Percentiles rank a stretch among this genome's conserved stretches.
Evolutionary conservation across 2,329 filamentous ascomycete genomes (phyloP).

Genomic region (Phoma sp.): DNA sequence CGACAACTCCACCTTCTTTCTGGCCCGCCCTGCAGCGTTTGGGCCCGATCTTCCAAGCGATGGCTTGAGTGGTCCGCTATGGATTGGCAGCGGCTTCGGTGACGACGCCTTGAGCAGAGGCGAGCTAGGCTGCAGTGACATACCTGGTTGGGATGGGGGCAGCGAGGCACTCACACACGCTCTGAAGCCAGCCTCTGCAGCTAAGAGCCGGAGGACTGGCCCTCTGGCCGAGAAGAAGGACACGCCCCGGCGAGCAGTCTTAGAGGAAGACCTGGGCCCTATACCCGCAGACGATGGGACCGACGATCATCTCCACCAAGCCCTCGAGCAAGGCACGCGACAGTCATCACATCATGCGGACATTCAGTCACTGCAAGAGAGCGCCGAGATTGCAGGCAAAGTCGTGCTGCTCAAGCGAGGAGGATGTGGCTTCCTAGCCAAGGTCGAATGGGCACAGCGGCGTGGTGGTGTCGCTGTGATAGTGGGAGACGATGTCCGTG

Average conservation of each 20-base stretch:
- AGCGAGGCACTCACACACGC: constrained; percentile 16
- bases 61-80: constrained; percentile 86
- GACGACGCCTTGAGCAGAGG: constrained; percentile 73
- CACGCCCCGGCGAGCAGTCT: constrained; percentile 8
- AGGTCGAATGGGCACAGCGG: constrained; percentile 95
- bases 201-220: constrained; percentile 14
- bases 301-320: constrained; percentile 77
- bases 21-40: constrained; percentile 91
- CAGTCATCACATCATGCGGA: constrained; percentile 68
- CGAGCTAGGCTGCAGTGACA: constrained; percentile 93
- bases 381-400: constrained; percentile 90
- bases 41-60: constrained; percentile 76
- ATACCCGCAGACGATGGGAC: constrained; percentile 70
- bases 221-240: constrained; percentile 15
- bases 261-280: not conserved
- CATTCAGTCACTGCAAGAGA: constrained; percentile 89
- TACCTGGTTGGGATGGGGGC: constrained; percentile 80
- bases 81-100: constrained; percentile 90
- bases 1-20: constrained; percentile 97
- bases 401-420: constrained; percentile 89
- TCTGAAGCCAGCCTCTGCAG: constrained; percentile 7
- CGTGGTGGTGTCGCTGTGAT: constrained; percentile 88
- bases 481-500: constrained; percentile 90
- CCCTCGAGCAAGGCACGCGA: constrained; percentile 35
- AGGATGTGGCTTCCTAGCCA: constrained; percentile 94